These are phyloP conservation scores for Trichophyton schoenleinii DNA, from an alignment of 2,329 filamentous ascomycete genomes.

Conservation along the genomic window DNA sequence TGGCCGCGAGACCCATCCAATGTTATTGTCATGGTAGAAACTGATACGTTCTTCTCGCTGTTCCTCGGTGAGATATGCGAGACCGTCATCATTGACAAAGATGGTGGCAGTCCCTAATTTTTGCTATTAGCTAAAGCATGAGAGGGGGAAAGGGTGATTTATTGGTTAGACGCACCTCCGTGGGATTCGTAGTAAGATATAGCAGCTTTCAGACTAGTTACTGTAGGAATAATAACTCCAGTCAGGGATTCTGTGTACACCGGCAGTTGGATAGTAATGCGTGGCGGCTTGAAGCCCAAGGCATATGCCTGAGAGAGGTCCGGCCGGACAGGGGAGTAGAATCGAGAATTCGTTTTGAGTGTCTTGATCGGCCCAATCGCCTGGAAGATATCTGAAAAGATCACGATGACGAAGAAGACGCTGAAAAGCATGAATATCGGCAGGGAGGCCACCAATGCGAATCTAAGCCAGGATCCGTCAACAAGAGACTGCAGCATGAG, in stretches of 20 bases:
- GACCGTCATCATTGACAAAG: conserved; percentile 30
- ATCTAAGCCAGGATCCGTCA: conserved; percentile 24
- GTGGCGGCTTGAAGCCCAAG: conserved; percentile 21
- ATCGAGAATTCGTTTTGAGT: conserved; percentile 34
- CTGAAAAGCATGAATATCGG: conserved; percentile 28
- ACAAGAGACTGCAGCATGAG: conserved; percentile 29
- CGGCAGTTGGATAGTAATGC: conserved; percentile 65
- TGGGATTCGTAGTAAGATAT: conserved; percentile 46
- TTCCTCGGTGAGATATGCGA: conserved; percentile 30
- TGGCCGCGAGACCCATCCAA: conserved; percentile 40
- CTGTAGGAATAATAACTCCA: conserved; percentile 50
- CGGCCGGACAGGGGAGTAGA: conserved; percentile 27
- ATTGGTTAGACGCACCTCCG: conserved; percentile 23
- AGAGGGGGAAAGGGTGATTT: too few relatives aligned
- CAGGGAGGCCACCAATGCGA: conserved; percentile 20
- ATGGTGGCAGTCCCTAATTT: conserved; percentile 23
- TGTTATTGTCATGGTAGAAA: conserved; percentile 40
- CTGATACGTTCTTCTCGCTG: conserved; percentile 34
- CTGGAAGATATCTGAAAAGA: conserved; percentile 39
- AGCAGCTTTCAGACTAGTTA: conserved; percentile 44
- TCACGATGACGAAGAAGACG: conserved; percentile 41
- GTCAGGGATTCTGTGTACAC: conserved; percentile 75
- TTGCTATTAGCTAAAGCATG: not conserved
- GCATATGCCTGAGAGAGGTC: conserved; percentile 14
- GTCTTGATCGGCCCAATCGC: conserved; percentile 40